Percentiles rank a stretch among this genome's conserved stretches.
Evolutionary conservation across 306 rosid genomes (phyloP).

Genomic region (Pachyrhizus erosus): DNA sequence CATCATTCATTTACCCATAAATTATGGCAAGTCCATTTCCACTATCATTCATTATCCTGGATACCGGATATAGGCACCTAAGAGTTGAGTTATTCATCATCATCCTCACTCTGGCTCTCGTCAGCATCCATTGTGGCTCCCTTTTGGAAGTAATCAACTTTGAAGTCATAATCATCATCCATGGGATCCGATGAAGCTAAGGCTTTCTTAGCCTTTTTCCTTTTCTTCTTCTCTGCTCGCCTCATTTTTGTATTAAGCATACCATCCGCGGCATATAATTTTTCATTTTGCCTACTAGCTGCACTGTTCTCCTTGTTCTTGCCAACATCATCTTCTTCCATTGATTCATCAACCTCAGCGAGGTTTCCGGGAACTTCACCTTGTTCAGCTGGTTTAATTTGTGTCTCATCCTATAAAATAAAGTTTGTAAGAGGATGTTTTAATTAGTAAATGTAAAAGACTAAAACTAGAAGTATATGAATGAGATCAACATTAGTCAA

Average conservation of each 20-base stretch:
- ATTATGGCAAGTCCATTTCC: neutral
- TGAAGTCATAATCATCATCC: constrained; percentile 91
- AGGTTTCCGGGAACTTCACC: constrained; percentile 42
- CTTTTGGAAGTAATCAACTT: constrained; percentile 73
- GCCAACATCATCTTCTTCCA: constrained; percentile 58
- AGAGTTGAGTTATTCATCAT: constrained; percentile 36
- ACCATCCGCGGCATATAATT: constrained; percentile 76
- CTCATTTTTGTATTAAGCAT: constrained; percentile 75
- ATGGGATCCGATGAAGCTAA: constrained; percentile 54
- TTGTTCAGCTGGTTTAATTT: constrained; percentile 48
- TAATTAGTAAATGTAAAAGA: neutral
- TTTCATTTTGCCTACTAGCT: constrained; percentile 75
- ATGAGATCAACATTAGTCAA: neutral
- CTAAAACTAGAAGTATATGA: neutral
- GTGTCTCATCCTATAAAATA: constrained; percentile 53
- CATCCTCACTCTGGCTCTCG: constrained; percentile 42
- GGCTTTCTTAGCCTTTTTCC: constrained; percentile 64
- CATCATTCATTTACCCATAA: neutral
- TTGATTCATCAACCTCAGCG: constrained; percentile 56
- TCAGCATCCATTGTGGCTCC: constrained; percentile 67
- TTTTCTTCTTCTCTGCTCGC: constrained; percentile 85
- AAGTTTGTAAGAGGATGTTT: constrained; percentile 4
- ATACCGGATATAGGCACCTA: constrained; percentile 55
- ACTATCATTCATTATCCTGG: constrained; percentile 41
- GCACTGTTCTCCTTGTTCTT: constrained; percentile 60